A percentile compares a stretch with the other conserved stretches of the same genome.
These are phyloP conservation scores for Phlebiopsis gigantea DNA, from an alignment of 768 basidiomycete species.

Conservation along the genomic window DNA sequence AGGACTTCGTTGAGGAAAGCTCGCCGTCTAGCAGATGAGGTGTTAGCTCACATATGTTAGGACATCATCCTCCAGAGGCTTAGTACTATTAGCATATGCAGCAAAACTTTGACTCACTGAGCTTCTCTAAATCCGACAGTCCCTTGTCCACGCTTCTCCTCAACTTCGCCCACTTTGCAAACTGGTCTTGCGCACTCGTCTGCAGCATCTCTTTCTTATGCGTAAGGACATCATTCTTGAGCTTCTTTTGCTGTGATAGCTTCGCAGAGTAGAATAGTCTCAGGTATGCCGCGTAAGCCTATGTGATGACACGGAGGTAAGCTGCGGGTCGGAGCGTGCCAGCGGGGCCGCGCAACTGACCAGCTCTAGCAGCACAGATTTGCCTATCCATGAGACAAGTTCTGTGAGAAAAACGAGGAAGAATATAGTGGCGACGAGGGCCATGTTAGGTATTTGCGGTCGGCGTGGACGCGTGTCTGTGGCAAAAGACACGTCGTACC, in stretches of 20 bases:
- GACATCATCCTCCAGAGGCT: neutral
- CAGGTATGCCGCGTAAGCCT: slow-evolving; percentile 75
- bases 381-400: slow-evolving; percentile 84
- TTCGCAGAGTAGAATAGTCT: slow-evolving; percentile 55
- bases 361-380: slow-evolving; percentile 74
- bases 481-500: neutral
- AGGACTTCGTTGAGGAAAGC: slow-evolving; percentile 75
- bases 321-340: slow-evolving; percentile 8
- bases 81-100: too few species aligned
- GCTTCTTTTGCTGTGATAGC: slow-evolving; percentile 53
- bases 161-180: slow-evolving; percentile 97
- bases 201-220: slow-evolving; percentile 82
- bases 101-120: slow-evolving; percentile 57
- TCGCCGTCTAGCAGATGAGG: slow-evolving; percentile 54
- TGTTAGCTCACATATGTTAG: neutral
- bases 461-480: neutral
- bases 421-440: slow-evolving; percentile 80
- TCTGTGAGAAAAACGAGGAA: slow-evolving; percentile 77
- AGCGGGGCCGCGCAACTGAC: slow-evolving; percentile 40
- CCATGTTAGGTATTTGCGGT: slow-evolving; percentile 39
- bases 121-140: slow-evolving; percentile 82
- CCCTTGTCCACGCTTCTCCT: slow-evolving; percentile 89
- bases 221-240: slow-evolving; percentile 75
- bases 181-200: slow-evolving; percentile 95
- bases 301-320: neutral